Evolutionary conservation across 805 yeast species (phyloP).

Genomic region (Lachancea mirantina): DNA sequence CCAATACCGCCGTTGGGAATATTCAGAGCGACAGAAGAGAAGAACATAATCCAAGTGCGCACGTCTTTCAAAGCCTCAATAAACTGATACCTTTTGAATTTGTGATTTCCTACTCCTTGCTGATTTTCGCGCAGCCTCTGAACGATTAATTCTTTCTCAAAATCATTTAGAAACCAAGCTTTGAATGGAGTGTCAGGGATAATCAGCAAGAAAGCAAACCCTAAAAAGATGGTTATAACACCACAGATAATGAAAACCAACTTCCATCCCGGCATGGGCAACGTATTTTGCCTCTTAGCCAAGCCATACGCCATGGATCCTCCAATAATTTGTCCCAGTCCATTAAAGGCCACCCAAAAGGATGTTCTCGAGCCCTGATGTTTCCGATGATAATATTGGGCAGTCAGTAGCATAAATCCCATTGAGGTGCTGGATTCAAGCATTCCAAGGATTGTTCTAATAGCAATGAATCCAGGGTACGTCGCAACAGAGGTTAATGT

Average conservation of each 20-base stretch:
- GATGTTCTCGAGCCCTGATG: slow-evolving; percentile 30
- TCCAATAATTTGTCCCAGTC: slow-evolving; percentile 36
- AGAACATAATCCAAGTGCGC: slow-evolving; percentile 39
- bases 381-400: slow-evolving; percentile 17
- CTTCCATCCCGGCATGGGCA: slow-evolving; percentile 47
- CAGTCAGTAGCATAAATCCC: slow-evolving; percentile 15
- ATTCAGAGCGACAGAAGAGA: slow-evolving; percentile 32
- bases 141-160: slow-evolving; percentile 39
- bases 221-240: slow-evolving; percentile 45
- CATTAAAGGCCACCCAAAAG: slow-evolving; percentile 29
- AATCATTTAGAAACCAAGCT: slow-evolving; percentile 38
- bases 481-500: slow-evolving; percentile 37
- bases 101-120: slow-evolving; percentile 50
- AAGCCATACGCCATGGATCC: slow-evolving; percentile 42
- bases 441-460: slow-evolving; percentile 42
- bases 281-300: slow-evolving; percentile 27
- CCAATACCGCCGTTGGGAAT: slow-evolving; percentile 46
- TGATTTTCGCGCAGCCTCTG: slow-evolving; percentile 43
- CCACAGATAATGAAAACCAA: slow-evolving; percentile 52
- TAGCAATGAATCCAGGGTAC: slow-evolving; percentile 40
- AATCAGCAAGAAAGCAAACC: slow-evolving; percentile 37
- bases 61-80: slow-evolving; percentile 42
- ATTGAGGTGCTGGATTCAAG: slow-evolving; percentile 39
- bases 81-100: slow-evolving; percentile 46
- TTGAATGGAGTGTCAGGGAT: slow-evolving; percentile 47